phyloP scores from a whole-genome alignment of 495 filamentous ascomycete genomes.

The Parathielavia hyrcaniae region DNA sequence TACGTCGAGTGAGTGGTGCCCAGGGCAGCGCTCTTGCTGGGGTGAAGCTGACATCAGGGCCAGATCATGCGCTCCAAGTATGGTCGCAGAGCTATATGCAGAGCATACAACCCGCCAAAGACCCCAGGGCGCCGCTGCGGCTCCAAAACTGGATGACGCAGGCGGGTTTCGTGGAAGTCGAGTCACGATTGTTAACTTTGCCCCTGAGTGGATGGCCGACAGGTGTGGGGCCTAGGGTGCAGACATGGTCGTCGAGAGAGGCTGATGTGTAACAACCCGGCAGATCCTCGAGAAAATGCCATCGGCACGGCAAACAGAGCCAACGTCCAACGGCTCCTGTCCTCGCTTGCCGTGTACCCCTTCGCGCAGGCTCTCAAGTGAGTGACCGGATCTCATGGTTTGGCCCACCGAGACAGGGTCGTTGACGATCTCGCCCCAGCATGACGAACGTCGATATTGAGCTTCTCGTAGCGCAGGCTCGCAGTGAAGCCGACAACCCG shows the following conservation, averaged over 20 bases:
- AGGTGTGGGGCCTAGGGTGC: slow-evolving; percentile 42
- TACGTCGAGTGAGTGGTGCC: slow-evolving; percentile 45
- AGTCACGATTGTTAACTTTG: slow-evolving; percentile 59
- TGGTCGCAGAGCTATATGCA: slow-evolving; percentile 67
- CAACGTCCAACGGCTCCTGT: slow-evolving; percentile 56
- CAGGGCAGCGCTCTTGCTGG: background rate
- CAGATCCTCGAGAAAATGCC: slow-evolving; percentile 55
- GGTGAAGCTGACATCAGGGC: slow-evolving; percentile 11
- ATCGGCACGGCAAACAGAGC: slow-evolving; percentile 58
- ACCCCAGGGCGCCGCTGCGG: slow-evolving; percentile 60
- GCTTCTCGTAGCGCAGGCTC: slow-evolving; percentile 58
- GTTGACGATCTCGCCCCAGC: slow-evolving; percentile 36
- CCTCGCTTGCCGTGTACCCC: slow-evolving; percentile 58
- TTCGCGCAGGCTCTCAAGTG: slow-evolving; percentile 44
- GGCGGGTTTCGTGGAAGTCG: slow-evolving; percentile 70
- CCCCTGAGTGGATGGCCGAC: slow-evolving; percentile 70
- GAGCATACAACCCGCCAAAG: slow-evolving; percentile 61
- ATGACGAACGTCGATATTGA: slow-evolving; percentile 62
- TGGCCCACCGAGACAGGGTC: slow-evolving; percentile 13
- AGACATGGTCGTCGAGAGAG: slow-evolving; percentile 6
- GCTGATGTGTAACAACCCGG: slow-evolving; percentile 7
- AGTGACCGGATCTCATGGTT: slow-evolving; percentile 7
- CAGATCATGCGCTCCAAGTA: slow-evolving; percentile 61
- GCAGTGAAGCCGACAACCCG: slow-evolving; percentile 58
- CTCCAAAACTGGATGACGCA: slow-evolving; percentile 56